Evolutionary conservation across 768 basidiomycete species (phyloP).

Genomic region (Scleroderma bovista): DNA sequence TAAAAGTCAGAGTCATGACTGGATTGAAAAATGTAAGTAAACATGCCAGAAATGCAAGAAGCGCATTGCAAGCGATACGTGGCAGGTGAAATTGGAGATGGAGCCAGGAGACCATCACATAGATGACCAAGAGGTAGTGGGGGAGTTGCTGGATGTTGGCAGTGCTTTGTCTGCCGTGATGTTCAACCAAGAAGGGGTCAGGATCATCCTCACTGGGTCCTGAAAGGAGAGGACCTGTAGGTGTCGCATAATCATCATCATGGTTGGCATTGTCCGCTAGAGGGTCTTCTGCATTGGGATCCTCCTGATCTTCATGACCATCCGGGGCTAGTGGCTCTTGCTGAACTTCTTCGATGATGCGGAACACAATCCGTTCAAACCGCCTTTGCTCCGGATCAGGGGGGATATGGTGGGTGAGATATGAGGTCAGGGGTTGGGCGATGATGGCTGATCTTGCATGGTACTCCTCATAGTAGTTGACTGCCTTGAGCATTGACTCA

Average conservation of each 20-base stretch:
- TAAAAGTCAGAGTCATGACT: conserved; percentile 6
- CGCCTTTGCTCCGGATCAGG: not conserved
- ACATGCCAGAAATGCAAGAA: conserved; percentile 12
- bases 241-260: no score
- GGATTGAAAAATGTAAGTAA: conserved; percentile 5
- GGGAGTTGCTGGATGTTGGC: no score
- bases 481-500: not conserved
- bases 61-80: conserved; percentile 17
- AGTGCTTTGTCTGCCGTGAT: no score
- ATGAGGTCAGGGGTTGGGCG: not conserved
- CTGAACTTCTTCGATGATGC: not conserved
- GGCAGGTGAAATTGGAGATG: no score
- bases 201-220: no score
- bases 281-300: no score
- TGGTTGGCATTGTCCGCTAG: no score
- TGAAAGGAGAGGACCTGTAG: no score
- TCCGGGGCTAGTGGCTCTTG: not conserved
- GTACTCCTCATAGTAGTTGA: not conserved
- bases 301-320: no score
- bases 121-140: no score
- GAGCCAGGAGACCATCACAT: no score
- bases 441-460: not conserved
- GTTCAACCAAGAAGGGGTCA: no score
- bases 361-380: not conserved
- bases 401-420: not conserved